Base-by-base conservation (phyloP, 305 asterid genomes). In the Withania somnifera region DNA sequence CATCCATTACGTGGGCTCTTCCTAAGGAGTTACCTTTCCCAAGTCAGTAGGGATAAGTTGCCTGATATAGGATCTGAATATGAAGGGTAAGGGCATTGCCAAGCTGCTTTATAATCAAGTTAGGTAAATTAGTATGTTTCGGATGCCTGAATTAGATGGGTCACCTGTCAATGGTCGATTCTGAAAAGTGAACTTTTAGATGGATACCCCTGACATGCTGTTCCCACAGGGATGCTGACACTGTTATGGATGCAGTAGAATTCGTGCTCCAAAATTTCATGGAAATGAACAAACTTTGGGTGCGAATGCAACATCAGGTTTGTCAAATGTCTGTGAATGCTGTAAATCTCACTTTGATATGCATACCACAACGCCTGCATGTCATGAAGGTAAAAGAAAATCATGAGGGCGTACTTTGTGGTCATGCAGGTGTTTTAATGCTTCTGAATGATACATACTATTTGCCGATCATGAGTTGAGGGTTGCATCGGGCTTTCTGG, bases 271-370 rank as follows among this genome's bases (percentile, higher is more conserved):
- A 94, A 89, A 96, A 96, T 91, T 96, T 96, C 88, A 96, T 98
- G 11, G 99, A 96, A 90, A 96, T 96, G 99, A 96, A 96, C 90
- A 94, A 96, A 87, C 99, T 96, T 75, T 96, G 99, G 99, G 99
- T 96, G 86, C 93, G 98, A 87, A 96, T 96, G 99, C 99, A 96
- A 81, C 95, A 96, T 87, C 98, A 93, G 98, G 99, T 96, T 84
- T 86, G 92, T 87, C 82, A 84, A 84, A 87, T 83, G 58, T 82
- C 76, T 78, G 81, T 75, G 82, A 85, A 79, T 81, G 78, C 54
- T 83, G 80, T 83, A 79, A 83, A 78, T 83, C 84, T 84, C 82
- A 87, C 86, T 85, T 82, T 82, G 84, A 86, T 85, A 79, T 85
- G 84, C 78, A 42, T 53, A 66, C 86, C 85, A 50, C 61, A 50